Conservation (phyloP, 1,284 basidiomycete genomes). For the Cystobasidium sp. region DNA sequence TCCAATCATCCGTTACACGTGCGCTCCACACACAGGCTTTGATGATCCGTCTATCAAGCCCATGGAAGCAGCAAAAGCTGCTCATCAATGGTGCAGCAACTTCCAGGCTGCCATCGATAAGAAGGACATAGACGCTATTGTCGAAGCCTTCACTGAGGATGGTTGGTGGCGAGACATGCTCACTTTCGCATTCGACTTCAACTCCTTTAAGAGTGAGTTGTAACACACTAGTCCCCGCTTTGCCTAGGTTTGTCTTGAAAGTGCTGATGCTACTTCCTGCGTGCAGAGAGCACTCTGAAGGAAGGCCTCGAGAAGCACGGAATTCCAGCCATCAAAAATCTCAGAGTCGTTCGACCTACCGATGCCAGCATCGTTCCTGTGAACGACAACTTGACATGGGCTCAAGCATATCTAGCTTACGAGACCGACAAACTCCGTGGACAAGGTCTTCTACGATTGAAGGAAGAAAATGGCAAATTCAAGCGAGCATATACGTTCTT, state of each 20-base stretch:
- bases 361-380: slow-evolving; percentile 47
- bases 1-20: slow-evolving; percentile 6
- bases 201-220: slow-evolving; percentile 46
- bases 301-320: slow-evolving; percentile 48
- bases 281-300: slow-evolving; percentile 37
- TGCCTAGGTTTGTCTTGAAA: neutral
- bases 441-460: slow-evolving; percentile 50
- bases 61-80: slow-evolving; percentile 54
- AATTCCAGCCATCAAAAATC: slow-evolving; percentile 46
- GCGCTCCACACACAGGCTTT: slow-evolving; percentile 21
- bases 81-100: slow-evolving; percentile 61
- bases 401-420: slow-evolving; percentile 50
- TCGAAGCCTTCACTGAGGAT: slow-evolving; percentile 47
- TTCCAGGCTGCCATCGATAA: slow-evolving; percentile 59
- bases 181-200: slow-evolving; percentile 47
- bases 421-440: slow-evolving; percentile 50
- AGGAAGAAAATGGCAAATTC: slow-evolving; percentile 50
- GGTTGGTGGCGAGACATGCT: slow-evolving; percentile 53
- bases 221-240: neutral
- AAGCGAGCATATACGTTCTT: slow-evolving; percentile 51
- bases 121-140: slow-evolving; percentile 55
- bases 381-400: slow-evolving; percentile 47
- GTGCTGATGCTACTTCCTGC: neutral
- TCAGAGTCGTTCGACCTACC: slow-evolving; percentile 42
- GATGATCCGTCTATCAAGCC: slow-evolving; percentile 30